Conservation (phyloP, 2,329 filamentous ascomycete species). For the Aspergillus sp. region DNA sequence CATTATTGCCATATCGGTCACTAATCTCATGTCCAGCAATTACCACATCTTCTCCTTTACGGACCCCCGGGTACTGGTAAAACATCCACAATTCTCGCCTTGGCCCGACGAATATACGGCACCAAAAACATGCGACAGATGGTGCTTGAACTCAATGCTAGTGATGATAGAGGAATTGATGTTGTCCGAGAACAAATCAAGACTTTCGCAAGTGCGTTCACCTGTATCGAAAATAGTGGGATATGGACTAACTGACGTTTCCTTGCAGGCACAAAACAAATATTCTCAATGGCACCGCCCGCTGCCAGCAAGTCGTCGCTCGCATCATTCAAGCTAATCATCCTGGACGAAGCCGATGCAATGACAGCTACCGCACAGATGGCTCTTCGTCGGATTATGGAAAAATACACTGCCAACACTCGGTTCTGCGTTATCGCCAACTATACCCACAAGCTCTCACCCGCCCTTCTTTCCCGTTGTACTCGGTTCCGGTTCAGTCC, state of each 20-base stretch:
- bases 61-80: conserved; percentile 96
- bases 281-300: conserved; percentile 69
- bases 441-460: conserved; percentile 96
- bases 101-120: conserved; percentile 91
- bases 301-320: conserved; percentile 51
- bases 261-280: conserved; percentile 74
- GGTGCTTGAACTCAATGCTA: conserved; percentile 96
- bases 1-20: not conserved
- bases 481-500: conserved; percentile 95
- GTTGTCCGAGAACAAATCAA: conserved; percentile 99
- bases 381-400: conserved; percentile 95
- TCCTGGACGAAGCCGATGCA: conserved; percentile 97
- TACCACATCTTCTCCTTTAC: conserved; percentile 95
- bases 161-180: conserved; percentile 95
- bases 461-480: conserved; percentile 86
- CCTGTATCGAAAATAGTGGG: not conserved
- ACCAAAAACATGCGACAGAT: conserved; percentile 92
- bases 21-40: conserved; percentile 50
- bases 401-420: conserved; percentile 97
- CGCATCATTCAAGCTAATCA: conserved; percentile 89
- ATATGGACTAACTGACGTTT: not conserved
- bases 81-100: conserved; percentile 91
- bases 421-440: conserved; percentile 98
- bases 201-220: conserved; percentile 75
- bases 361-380: conserved; percentile 99